Percentiles rank a stretch among this genome's conserved stretches.
Evolutionary conservation across 176 grass and related monocot genomes (phyloP).

Genomic region (Alopecurus myosuroides): DNA sequence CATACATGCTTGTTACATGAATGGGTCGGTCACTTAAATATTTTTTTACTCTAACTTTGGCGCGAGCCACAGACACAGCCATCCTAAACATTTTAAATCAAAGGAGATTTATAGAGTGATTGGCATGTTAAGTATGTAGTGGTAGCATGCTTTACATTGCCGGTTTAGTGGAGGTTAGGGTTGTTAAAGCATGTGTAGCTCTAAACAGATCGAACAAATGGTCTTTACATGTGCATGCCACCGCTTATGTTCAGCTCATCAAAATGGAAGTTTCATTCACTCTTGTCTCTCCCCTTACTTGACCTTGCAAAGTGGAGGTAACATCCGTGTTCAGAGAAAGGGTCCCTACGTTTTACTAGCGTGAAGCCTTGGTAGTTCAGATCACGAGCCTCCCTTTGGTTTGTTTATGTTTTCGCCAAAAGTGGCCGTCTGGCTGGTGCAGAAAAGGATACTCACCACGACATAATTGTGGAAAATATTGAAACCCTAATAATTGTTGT

Average conservation of each 20-base stretch:
- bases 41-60: no score
- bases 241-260: no score
- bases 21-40: no score
- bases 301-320: constrained; percentile 26
- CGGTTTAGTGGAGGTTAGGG: not conserved
- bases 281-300: not conserved
- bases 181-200: constrained; percentile 29
- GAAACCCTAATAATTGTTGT: no score
- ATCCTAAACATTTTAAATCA: no score
- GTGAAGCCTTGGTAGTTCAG: not conserved
- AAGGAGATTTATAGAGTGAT: no score
- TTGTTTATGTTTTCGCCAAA: constrained; percentile 32
- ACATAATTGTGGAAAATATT: no score
- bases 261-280: no score
- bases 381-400: constrained; percentile 16
- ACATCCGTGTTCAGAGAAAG: constrained; percentile 31
- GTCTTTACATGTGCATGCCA: constrained; percentile 24
- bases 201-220: not conserved
- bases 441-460: not conserved
- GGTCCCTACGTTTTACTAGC: not conserved
- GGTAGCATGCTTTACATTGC: constrained; percentile 11
- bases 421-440: not conserved
- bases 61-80: no score
- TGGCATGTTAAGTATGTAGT: no score
- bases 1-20: no score